Evolutionary conservation across 306 rosid genomes (phyloP), one percentile per base, ranked within the genome.

Genomic region (Citrullus colocynthis): DNA sequence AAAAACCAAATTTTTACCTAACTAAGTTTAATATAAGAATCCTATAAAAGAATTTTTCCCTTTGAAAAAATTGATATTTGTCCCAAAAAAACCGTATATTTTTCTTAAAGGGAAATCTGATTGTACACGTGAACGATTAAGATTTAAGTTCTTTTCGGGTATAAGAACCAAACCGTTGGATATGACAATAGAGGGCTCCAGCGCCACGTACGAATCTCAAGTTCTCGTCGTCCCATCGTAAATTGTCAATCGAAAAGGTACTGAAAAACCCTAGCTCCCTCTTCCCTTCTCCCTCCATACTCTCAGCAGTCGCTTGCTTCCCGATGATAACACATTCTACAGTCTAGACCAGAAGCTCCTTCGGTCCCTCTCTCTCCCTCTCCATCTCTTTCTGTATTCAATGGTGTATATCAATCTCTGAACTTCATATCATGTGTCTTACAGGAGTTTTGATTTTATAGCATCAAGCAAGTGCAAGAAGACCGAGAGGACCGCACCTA

Each of bases 391-490:
- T 42, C 32, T 41, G 36, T 10, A 5, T 62, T 30, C n/a, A 3
- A 62, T 12, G 8, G 39, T 36, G n/a, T 2, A 11, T 66, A 18
- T 18, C 28, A 5, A 62, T 70, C 1, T 71, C 56, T 70, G 20
- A 41, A 62, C 42, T 63, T 2, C 12, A 14, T 20, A 2, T 44
- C 20, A 6, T 6, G 16, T 6, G 16, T 20, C 17, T 21, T 21
- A 21, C 90, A 87, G 96, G 90, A 91, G 39, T 86, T 88, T 63
- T 79, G 16, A 12, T 48, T 16, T 48, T 16, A 48, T 48, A 48
- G 54, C 5, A 48, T 48, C 54, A 10, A 48, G 54, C 54, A 48
- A 48, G 0, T 48, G 6, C 4, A 48, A 48, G 5, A 48, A 48
- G 54, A 2, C 54, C 54, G 54, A 12, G 16, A 48, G 54, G 54